A percentile compares a stretch with the other conserved stretches of the same genome.
Conservation (phyloP, 2,329 filamentous ascomycete species). For the Magnaporthiopsis poae region DNA sequence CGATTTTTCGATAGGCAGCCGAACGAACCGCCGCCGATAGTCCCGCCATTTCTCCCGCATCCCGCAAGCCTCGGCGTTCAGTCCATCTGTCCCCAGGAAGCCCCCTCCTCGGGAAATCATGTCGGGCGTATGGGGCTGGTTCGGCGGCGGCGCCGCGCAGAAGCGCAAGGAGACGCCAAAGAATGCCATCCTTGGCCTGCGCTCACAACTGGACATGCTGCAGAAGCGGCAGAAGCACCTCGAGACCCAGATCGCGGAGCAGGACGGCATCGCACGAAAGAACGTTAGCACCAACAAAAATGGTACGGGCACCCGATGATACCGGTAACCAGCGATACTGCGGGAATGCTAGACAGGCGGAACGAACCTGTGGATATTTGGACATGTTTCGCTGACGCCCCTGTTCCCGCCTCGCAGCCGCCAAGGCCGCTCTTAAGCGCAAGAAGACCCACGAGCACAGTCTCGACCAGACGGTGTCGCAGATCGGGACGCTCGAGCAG, state of each 20-base stretch:
- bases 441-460: conserved; percentile 93
- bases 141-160: conserved; percentile 71
- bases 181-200: conserved; percentile 83
- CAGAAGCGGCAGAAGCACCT: conserved; percentile 91
- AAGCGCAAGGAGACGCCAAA: conserved; percentile 91
- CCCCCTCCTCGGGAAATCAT: conserved; percentile 25
- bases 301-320: conserved; percentile 48
- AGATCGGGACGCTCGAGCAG: conserved; percentile 86
- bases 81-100: neutral
- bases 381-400: neutral
- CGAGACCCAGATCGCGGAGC: conserved; percentile 84
- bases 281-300: conserved; percentile 82
- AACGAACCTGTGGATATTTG: neutral
- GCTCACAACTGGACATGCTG: conserved; percentile 89
- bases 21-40: neutral
- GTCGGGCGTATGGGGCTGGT: conserved; percentile 76
- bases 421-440: conserved; percentile 78
- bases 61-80: neutral
- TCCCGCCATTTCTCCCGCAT: neutral
- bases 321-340: neutral
- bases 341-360: neutral
- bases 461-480: conserved; percentile 77
- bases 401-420: conserved; percentile 45
- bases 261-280: conserved; percentile 80
- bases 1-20: neutral